phyloP scores from a whole-genome alignment of 768 basidiomycete species.

The Amanita pallidorosea region DNA sequence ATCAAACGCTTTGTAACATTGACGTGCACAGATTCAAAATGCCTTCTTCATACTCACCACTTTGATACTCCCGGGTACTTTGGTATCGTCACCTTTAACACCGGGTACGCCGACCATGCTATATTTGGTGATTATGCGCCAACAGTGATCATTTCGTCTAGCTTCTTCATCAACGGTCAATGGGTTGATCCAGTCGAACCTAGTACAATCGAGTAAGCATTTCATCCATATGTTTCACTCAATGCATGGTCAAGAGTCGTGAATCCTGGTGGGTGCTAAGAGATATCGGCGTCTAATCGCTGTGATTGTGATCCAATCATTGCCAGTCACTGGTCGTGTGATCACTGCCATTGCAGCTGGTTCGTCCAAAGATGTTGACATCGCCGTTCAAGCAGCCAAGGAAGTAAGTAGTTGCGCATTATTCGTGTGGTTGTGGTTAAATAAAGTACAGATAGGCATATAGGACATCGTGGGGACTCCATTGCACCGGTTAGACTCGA shows the following conservation, averaged over 20 bases:
- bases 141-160: too few relatives aligned
- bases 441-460: slow-evolving; percentile 13
- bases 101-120: slow-evolving; percentile 1
- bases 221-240: background rate
- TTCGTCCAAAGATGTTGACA: slow-evolving; percentile 60
- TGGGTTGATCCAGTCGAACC: background rate
- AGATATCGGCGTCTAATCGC: background rate
- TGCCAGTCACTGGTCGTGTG: slow-evolving; percentile 49
- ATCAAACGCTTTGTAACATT: too few relatives aligned
- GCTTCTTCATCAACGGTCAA: slow-evolving; percentile 5
- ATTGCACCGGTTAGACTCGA: slow-evolving; percentile 8
- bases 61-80: slow-evolving; percentile 13
- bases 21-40: slow-evolving; percentile 13
- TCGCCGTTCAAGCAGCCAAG: slow-evolving; percentile 58
- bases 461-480: slow-evolving; percentile 38
- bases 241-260: slow-evolving; percentile 30
- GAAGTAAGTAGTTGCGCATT: too few relatives aligned
- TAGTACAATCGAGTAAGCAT: background rate
- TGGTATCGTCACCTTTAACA: slow-evolving; percentile 11
- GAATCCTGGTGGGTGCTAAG: slow-evolving; percentile 34
- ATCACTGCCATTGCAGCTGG: slow-evolving; percentile 50
- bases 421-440: too few relatives aligned
- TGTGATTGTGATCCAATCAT: slow-evolving; percentile 2
- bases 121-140: too few relatives aligned
- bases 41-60: slow-evolving; percentile 12